These are phyloP conservation scores for Talaromyces sp. DNA, from an alignment of 2,329 filamentous ascomycete species.

Conservation along the genomic window DNA sequence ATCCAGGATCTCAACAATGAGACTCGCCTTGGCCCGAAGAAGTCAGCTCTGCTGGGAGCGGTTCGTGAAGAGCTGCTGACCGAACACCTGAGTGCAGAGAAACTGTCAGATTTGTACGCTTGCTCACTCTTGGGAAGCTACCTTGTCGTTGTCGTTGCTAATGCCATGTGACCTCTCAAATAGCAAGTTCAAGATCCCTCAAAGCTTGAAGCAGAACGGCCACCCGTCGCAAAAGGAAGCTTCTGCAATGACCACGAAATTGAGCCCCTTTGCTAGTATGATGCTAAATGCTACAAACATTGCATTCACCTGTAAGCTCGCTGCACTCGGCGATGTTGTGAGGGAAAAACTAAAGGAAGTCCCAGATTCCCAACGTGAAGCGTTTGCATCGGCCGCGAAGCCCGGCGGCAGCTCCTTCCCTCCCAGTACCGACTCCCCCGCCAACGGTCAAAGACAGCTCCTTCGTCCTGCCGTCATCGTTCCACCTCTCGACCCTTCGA, in stretches of 20 bases:
- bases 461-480: slow-evolving; percentile 45
- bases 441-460: slow-evolving; percentile 15
- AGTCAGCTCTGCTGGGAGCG: slow-evolving; percentile 63
- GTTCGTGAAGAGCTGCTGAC: slow-evolving; percentile 66
- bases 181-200: slow-evolving; percentile 42
- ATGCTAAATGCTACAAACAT: slow-evolving; percentile 46
- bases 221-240: slow-evolving; percentile 16
- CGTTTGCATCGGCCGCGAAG: slow-evolving; percentile 13
- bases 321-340: background rate
- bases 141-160: background rate
- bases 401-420: slow-evolving; percentile 14
- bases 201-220: slow-evolving; percentile 19
- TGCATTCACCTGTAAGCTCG: slow-evolving; percentile 39
- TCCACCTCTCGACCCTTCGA: slow-evolving; percentile 40
- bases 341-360: background rate
- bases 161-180: background rate
- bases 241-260: slow-evolving; percentile 20
- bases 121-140: background rate
- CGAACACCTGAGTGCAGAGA: slow-evolving; percentile 67
- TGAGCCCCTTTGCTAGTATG: slow-evolving; percentile 54
- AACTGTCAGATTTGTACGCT: slow-evolving; percentile 45
- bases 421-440: background rate
- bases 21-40: slow-evolving; percentile 52
- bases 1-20: slow-evolving; percentile 69
- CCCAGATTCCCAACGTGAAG: slow-evolving; percentile 27